Percentiles rank a stretch among this genome's conserved stretches.
Evolutionary conservation across 2,329 filamentous ascomycete species (phyloP).

Genomic region (Talaromyces sp.): DNA sequence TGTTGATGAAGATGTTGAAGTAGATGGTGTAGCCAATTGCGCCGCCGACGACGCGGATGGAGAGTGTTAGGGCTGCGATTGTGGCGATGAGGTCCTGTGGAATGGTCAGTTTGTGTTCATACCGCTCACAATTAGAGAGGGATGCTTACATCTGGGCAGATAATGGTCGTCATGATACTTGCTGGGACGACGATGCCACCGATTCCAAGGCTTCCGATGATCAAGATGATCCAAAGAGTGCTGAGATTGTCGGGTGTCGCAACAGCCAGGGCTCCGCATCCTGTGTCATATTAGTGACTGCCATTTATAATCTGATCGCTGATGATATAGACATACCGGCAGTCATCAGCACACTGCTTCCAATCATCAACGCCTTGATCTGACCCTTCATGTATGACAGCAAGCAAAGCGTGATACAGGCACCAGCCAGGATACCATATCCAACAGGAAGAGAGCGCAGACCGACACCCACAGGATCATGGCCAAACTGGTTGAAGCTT

Average conservation of each 20-base stretch:
- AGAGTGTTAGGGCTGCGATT: constrained; percentile 65
- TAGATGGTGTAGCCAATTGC: constrained; percentile 62
- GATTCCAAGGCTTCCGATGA: constrained; percentile 63
- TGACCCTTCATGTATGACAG: constrained; percentile 59
- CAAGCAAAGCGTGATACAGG: constrained; percentile 58
- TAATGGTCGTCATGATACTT: constrained; percentile 67
- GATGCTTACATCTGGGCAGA: constrained; percentile 59
- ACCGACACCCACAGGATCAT: constrained; percentile 64
- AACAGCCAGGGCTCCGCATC: constrained; percentile 56
- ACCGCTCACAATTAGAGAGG: not conserved
- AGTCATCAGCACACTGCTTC: constrained; percentile 63
- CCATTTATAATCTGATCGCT: not conserved
- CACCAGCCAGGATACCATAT: constrained; percentile 62
- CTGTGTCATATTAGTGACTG: constrained; percentile 26
- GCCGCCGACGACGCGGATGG: constrained; percentile 68
- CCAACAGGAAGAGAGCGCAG: constrained; percentile 64
- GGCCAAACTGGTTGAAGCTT: constrained; percentile 64
- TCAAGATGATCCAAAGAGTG: constrained; percentile 57
- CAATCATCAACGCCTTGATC: constrained; percentile 60
- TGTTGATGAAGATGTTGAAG: constrained; percentile 53
- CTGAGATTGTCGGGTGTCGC: constrained; percentile 54
- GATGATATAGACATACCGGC: constrained; percentile 45
- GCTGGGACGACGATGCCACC: constrained; percentile 68
- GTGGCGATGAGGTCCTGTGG: constrained; percentile 64
- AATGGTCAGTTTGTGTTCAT: not conserved